Base-by-base conservation (phyloP, 2,329 filamentous ascomycete species). In the Whalleya microplaca region DNA sequence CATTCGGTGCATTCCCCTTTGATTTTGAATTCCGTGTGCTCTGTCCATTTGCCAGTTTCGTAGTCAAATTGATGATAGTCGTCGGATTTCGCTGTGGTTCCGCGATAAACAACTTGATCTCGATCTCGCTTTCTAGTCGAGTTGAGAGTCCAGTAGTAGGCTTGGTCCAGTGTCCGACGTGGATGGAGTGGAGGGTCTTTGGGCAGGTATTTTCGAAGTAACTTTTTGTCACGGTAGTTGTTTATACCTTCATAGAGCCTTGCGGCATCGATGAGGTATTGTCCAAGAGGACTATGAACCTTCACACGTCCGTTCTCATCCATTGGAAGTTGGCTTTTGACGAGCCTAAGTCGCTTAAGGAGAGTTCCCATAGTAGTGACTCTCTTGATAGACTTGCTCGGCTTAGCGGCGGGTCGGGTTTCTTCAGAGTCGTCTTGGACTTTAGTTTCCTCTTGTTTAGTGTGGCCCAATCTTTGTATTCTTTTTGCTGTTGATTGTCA, bases 101-200 rank as follows among this genome's bases (percentile, higher is more conserved):
- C 64, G 0, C 76, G 72, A 41, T 76, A 78, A 1, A 78, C 70
- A 0, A 78, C 76, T 44, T 79, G 76, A 29, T 78, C 76, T 2
- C 66, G 59, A 45, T 81, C 78, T 3, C 78, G 65, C 1, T 63
- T 58, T 3, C 68, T 59, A 0, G 77, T 80, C n/a, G 75, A 72
- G 0, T 71, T 66, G 2, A 77, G 65, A 2, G 72, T 75, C 69
- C 73, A 74, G 42, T 75, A 75, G 54, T 78, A 80, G 0, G 73
- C 74, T 55, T 81, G 78, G 45, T 81, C 78, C 0, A 81, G 66
- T 0, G 78, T 81, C 0, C 79, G 65, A 0, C 79, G 71, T 0
- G 76, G 73, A 55, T 82, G 78, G 0, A 75, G 63, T 5, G 72
- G 76, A 0, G 74, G 68, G 1, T 75, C 58, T 0, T 51, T 16